These are phyloP conservation scores for Davidsoniella eucalypti DNA, from an alignment of 2,329 filamentous ascomycete species.

Conservation along the genomic window DNA sequence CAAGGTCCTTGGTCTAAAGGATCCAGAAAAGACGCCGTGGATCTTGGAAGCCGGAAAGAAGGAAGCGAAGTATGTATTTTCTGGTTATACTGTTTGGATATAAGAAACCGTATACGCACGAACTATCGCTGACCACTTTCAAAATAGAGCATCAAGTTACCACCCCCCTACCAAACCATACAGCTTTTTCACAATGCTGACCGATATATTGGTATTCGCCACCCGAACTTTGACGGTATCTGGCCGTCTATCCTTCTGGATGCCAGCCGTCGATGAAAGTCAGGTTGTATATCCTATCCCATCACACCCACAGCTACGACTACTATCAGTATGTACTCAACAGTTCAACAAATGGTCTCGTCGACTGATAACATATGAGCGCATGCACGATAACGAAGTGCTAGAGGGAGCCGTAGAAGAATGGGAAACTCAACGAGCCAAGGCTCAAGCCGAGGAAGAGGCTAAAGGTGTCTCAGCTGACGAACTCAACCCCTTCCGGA, in stretches of 20 bases:
- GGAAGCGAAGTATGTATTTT: constrained; percentile 44
- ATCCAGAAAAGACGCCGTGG: constrained; percentile 41
- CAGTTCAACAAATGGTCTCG: constrained; percentile 88
- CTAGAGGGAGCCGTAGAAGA: constrained; percentile 25
- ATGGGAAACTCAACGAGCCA: constrained; percentile 14
- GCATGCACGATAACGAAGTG: constrained; percentile 45
- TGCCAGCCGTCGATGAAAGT: constrained; percentile 74
- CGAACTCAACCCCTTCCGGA: constrained; percentile 44
- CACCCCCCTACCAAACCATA: constrained; percentile 85
- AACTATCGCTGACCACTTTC: background rate
- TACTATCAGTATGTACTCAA: constrained; percentile 66
- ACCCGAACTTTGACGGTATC: constrained; percentile 57
- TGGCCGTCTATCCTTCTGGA: constrained; percentile 85
- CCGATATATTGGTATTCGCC: constrained; percentile 77
- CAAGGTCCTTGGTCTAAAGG: constrained; percentile 65
- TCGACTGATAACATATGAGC: constrained; percentile 69
- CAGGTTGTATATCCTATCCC: constrained; percentile 63
- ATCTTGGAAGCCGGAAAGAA: constrained; percentile 53
- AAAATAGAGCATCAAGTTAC: constrained; percentile 43
- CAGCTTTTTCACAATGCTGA: constrained; percentile 75
- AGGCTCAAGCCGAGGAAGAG: constrained; percentile 15
- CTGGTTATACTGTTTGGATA: no score
- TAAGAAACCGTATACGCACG: background rate
- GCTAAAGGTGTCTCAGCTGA: constrained; percentile 34
- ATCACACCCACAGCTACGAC: constrained; percentile 54